These are phyloP conservation scores for Xylaria sp. DNA, from an alignment of 2,329 filamentous ascomycete species.

Conservation along the genomic window DNA sequence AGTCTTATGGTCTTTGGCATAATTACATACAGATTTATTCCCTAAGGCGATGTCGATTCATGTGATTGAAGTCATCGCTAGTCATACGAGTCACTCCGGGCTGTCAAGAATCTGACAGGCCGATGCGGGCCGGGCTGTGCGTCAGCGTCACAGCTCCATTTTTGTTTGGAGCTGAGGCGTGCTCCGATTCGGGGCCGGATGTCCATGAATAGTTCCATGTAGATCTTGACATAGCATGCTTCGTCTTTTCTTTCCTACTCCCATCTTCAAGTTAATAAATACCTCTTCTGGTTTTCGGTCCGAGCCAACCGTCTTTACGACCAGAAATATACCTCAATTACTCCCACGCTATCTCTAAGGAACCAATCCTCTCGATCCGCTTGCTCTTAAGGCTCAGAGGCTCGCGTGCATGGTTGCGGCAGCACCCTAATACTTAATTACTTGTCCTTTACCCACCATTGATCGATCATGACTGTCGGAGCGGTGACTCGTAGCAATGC, in stretches of 20 bases:
- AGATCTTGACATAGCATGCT: background rate
- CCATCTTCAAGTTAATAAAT: background rate
- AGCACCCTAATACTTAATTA: background rate
- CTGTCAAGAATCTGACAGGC: background rate
- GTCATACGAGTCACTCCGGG: background rate
- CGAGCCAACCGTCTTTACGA: background rate
- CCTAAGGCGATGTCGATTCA: too few relatives aligned
- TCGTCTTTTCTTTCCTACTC: background rate
- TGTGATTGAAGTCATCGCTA: background rate
- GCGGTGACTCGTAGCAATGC: constrained; percentile 27
- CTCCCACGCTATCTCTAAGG: constrained; percentile 2
- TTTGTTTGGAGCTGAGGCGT: background rate
- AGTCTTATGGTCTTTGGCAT: too few relatives aligned
- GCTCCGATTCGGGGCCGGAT: background rate
- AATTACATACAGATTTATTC: too few relatives aligned
- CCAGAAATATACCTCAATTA: background rate
- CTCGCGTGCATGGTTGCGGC: constrained; percentile 1
- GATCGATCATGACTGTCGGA: constrained; percentile 19
- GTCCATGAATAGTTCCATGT: background rate
- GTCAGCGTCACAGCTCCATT: background rate
- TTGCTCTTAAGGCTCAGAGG: background rate
- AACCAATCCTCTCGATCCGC: background rate
- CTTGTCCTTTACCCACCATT: background rate
- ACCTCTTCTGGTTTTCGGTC: background rate
- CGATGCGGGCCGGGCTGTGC: background rate